Evolutionary conservation across 352 stramenopile genomes (phyloP).

Genomic region (Aphanomyces astaci): DNA sequence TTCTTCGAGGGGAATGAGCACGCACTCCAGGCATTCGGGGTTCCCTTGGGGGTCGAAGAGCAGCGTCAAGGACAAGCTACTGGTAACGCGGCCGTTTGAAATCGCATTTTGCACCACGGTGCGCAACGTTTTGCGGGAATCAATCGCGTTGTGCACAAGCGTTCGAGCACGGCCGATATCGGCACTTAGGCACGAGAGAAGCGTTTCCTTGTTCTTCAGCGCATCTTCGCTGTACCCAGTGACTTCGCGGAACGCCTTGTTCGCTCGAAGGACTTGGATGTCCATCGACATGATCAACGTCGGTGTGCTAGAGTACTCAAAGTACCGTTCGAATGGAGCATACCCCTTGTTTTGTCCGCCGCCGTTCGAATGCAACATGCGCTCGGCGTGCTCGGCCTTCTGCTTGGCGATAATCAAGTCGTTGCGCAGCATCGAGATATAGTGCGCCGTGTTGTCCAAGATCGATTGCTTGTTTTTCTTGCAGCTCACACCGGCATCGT

Average conservation of each 20-base stretch:
- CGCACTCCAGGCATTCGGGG: slow-evolving; percentile 19
- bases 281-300: slow-evolving; percentile 43
- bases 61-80: slow-evolving; percentile 21
- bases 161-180: slow-evolving; percentile 26
- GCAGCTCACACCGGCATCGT: slow-evolving; percentile 52
- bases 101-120: slow-evolving; percentile 23
- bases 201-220: slow-evolving; percentile 51
- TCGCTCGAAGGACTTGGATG: slow-evolving; percentile 47
- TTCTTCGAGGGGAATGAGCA: slow-evolving; percentile 20
- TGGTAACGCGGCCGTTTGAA: slow-evolving; percentile 18
- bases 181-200: slow-evolving; percentile 42
- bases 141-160: slow-evolving; percentile 20
- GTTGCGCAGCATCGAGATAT: slow-evolving; percentile 58
- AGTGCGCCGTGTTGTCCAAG: slow-evolving; percentile 57
- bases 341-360: slow-evolving; percentile 18
- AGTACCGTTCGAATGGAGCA: slow-evolving; percentile 52
- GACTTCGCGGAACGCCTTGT: slow-evolving; percentile 40
- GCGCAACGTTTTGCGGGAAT: slow-evolving; percentile 20
- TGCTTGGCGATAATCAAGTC: slow-evolving; percentile 23
- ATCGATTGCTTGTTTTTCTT: slow-evolving; percentile 81
- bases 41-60: slow-evolving; percentile 23
- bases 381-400: slow-evolving; percentile 38
- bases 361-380: slow-evolving; percentile 36
- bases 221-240: slow-evolving; percentile 33
- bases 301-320: slow-evolving; percentile 53